Conservation (phyloP, 2,329 filamentous ascomycete genomes). For the Emmonsia crescens region DNA sequence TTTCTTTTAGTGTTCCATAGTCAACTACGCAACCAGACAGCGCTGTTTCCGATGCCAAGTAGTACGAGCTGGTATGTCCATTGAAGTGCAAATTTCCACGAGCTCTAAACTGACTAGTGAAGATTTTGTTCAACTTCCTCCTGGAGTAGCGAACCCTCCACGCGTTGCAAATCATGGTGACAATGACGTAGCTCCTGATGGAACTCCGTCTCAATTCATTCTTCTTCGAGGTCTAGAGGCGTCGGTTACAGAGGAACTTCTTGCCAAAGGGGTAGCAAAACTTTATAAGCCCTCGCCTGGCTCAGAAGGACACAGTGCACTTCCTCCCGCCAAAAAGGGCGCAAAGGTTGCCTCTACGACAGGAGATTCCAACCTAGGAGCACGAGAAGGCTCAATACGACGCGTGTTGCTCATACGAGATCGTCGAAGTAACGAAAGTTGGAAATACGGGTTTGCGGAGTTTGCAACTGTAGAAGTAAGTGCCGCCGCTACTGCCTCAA, state of each 20-base stretch:
- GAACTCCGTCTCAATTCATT: slow-evolving; percentile 61
- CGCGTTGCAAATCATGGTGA: slow-evolving; percentile 43
- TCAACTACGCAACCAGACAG: slow-evolving; percentile 47
- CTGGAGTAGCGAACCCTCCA: slow-evolving; percentile 29
- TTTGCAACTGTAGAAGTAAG: slow-evolving; percentile 57
- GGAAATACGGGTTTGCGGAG: slow-evolving; percentile 75
- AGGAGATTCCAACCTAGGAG: slow-evolving; percentile 53
- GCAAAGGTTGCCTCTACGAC: slow-evolving; percentile 46
- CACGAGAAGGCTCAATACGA: slow-evolving; percentile 61
- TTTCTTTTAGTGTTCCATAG: slow-evolving; percentile 39
- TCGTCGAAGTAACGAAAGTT: slow-evolving; percentile 57
- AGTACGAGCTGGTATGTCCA: slow-evolving; percentile 39
- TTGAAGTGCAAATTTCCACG: not conserved
- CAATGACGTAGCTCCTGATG: slow-evolving; percentile 44
- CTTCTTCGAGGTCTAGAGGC: slow-evolving; percentile 61
- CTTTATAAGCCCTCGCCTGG: slow-evolving; percentile 50
- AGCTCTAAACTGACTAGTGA: slow-evolving; percentile 9
- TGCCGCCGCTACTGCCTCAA: not conserved
- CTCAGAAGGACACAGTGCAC: slow-evolving; percentile 26
- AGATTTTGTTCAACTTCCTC: slow-evolving; percentile 4
- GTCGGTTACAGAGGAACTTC: slow-evolving; percentile 59
- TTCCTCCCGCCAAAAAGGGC: slow-evolving; percentile 33
- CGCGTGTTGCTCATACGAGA: slow-evolving; percentile 69
- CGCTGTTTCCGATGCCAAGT: slow-evolving; percentile 51
- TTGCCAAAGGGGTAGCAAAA: slow-evolving; percentile 63